These are phyloP conservation scores for Termitomyces sp. DNA, from an alignment of 768 basidiomycete genomes.

Conservation along the genomic window DNA sequence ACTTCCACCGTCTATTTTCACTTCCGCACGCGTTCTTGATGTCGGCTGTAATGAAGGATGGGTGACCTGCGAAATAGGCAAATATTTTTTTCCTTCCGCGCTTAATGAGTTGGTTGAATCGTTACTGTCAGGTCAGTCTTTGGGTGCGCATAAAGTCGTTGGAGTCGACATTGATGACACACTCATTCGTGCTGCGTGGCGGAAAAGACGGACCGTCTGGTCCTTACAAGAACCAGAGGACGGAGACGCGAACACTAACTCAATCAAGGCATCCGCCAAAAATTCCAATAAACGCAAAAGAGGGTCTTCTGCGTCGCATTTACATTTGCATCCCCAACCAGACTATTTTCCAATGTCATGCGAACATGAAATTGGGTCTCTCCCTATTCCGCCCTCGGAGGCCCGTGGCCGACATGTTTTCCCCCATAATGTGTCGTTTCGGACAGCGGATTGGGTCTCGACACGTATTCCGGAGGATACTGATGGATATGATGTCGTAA, in stretches of 20 bases:
- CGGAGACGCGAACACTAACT: background rate
- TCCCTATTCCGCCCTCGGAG: slow-evolving; percentile 55
- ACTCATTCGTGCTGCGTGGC: slow-evolving; percentile 74
- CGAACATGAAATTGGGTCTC: slow-evolving; percentile 68
- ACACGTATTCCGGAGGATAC: slow-evolving; percentile 49
- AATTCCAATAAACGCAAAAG: slow-evolving; percentile 20
- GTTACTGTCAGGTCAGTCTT: slow-evolving; percentile 48
- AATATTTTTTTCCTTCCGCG: slow-evolving; percentile 2
- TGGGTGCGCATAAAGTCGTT: slow-evolving; percentile 59
- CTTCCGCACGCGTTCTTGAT: slow-evolving; percentile 62
- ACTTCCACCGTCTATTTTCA: slow-evolving; percentile 51
- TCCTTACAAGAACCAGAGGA: slow-evolving; percentile 49
- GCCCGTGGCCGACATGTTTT: slow-evolving; percentile 39
- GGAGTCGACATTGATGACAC: slow-evolving; percentile 85
- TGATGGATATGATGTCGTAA: slow-evolving; percentile 67
- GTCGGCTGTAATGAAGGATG: slow-evolving; percentile 85
- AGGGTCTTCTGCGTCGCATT: background rate
- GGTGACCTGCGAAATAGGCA: slow-evolving; percentile 86
- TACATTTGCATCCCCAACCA: slow-evolving; percentile 9
- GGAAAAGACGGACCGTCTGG: slow-evolving; percentile 65
- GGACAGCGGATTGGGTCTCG: slow-evolving; percentile 69
- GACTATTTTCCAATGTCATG: slow-evolving; percentile 77
- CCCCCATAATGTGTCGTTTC: slow-evolving; percentile 77
- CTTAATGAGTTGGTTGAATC: background rate
- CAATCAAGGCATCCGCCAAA: background rate